A percentile compares a stretch with the other conserved stretches of the same genome.
phyloP scores from a whole-genome alignment of 1,139 yeast species.

The Geotrichum bryndzae region DNA sequence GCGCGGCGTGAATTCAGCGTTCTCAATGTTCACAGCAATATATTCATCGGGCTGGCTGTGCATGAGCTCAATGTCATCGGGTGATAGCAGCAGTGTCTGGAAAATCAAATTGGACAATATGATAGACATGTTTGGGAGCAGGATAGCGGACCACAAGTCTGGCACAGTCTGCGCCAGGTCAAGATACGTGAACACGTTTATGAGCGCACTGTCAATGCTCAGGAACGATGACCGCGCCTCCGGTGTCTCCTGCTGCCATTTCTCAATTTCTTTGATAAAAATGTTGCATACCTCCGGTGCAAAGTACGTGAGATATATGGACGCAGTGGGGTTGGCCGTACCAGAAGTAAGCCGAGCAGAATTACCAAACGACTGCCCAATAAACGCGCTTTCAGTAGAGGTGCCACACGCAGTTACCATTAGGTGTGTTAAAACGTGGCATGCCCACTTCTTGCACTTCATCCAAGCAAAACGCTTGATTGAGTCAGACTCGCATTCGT shows the following conservation, averaged over 20 bases:
- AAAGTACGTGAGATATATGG: slow-evolving; percentile 14
- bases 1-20: slow-evolving; percentile 68
- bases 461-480: slow-evolving; percentile 45
- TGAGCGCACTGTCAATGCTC: slow-evolving; percentile 1
- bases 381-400: background rate
- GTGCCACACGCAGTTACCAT: slow-evolving; percentile 1
- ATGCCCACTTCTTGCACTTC: slow-evolving; percentile 88
- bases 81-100: slow-evolving; percentile 69
- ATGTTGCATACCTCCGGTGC: slow-evolving; percentile 14
- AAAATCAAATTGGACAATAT: slow-evolving; percentile 67
- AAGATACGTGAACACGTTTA: slow-evolving; percentile 39
- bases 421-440: slow-evolving; percentile 25
- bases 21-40: slow-evolving; percentile 69
- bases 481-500: background rate
- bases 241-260: slow-evolving; percentile 2
- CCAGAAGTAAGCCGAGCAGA: background rate
- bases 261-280: slow-evolving; percentile 11
- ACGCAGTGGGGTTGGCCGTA: slow-evolving; percentile 6
- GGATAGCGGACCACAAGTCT: slow-evolving; percentile 60
- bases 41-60: slow-evolving; percentile 90
- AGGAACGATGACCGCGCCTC: slow-evolving; percentile 1
- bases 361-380: background rate
- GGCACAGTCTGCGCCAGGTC: slow-evolving; percentile 66
- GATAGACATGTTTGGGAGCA: slow-evolving; percentile 57
- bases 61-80: slow-evolving; percentile 64